Base-by-base conservation (phyloP, 2,329 filamentous ascomycete genomes). In the Fusarium stilboides region DNA sequence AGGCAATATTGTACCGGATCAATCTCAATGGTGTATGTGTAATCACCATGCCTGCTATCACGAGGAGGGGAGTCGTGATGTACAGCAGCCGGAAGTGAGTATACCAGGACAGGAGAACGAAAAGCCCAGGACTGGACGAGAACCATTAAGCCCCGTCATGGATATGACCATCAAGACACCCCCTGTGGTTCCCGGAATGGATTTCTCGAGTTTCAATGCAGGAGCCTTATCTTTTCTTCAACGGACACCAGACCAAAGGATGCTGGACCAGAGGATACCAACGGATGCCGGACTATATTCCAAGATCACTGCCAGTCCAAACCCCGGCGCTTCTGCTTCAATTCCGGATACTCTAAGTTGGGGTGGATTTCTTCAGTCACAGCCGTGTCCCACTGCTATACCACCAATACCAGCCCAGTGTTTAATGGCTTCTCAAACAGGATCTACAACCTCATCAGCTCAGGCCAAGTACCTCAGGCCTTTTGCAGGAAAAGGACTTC, bases 1-100 rank as follows among this genome's bases (percentile, higher is more conserved):
- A 45, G 78, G 73, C 33, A 75, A 77, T 49, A 74, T 79, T 46
- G 74, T 78, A 42, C 69, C 76, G 55, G 83, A 84, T 54, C 82
- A 87, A 72, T 72, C 80, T 28, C 79, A 80, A 62, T 88, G 83
- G 82, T 89, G 87, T 78, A 89, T 89, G 87, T 89, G 87, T 73
- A 85, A 85, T 53, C 87, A 89, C 70, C 87, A 89, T 76, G 87
- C 87, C 54, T 89, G 87, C 75, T 89, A 83, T 65, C 87, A 89
- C 65, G 87, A 89, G 75, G 82, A 88, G 70, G 77, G 75, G 36
- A 59, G 70, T 49, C 66, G 65, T 52, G 70, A 74, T 64, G 65
- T 24, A 31, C 71, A 68, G 19, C 71, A 75, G 44, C 65, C 76
- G 8, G 68, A 73, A 8, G 64, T 70, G 39, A 65, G 76, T 54